These are phyloP conservation scores for Tulasnella calospora DNA, from an alignment of 768 basidiomycete species.

Conservation along the genomic window DNA sequence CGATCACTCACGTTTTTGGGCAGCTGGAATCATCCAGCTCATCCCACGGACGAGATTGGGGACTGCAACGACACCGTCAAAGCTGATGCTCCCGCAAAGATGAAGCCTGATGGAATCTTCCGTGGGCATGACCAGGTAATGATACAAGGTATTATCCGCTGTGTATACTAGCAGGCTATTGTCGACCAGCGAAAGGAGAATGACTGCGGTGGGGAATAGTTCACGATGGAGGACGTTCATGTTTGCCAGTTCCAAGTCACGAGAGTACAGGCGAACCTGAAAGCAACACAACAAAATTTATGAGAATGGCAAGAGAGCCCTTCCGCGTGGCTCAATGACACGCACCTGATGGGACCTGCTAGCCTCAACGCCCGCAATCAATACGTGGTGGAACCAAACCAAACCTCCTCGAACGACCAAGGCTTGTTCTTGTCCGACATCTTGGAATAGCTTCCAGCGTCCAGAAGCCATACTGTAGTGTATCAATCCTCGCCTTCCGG, in stretches of 20 bases:
- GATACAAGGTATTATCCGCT: slow-evolving; percentile 85
- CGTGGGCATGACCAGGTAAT: slow-evolving; percentile 86
- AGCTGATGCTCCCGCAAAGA: slow-evolving; percentile 90
- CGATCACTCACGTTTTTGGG: slow-evolving; percentile 74
- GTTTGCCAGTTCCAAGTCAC: slow-evolving; percentile 80
- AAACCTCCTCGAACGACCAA: slow-evolving; percentile 87
- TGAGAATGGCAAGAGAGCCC: neutral
- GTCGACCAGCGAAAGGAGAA: slow-evolving; percentile 88
- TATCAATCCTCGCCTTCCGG: slow-evolving; percentile 81
- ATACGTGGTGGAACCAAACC: slow-evolving; percentile 93
- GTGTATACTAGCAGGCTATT: slow-evolving; percentile 94
- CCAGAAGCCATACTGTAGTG: slow-evolving; percentile 95
- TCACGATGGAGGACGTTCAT: slow-evolving; percentile 81
- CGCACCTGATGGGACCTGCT: slow-evolving; percentile 70
- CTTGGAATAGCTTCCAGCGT: slow-evolving; percentile 86
- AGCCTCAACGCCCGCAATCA: slow-evolving; percentile 84
- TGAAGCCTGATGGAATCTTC: slow-evolving; percentile 77
- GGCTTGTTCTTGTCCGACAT: slow-evolving; percentile 76
- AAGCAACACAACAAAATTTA: neutral
- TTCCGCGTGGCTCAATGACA: slow-evolving; percentile 18
- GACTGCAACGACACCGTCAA: slow-evolving; percentile 79
- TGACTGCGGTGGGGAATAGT: slow-evolving; percentile 65
- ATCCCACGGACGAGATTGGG: slow-evolving; percentile 81
- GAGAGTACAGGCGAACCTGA: slow-evolving; percentile 88
- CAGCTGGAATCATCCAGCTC: slow-evolving; percentile 94